These are phyloP conservation scores for Kodamaea arcana DNA, from an alignment of 1,139 yeast genomes.

Conservation along the genomic window DNA sequence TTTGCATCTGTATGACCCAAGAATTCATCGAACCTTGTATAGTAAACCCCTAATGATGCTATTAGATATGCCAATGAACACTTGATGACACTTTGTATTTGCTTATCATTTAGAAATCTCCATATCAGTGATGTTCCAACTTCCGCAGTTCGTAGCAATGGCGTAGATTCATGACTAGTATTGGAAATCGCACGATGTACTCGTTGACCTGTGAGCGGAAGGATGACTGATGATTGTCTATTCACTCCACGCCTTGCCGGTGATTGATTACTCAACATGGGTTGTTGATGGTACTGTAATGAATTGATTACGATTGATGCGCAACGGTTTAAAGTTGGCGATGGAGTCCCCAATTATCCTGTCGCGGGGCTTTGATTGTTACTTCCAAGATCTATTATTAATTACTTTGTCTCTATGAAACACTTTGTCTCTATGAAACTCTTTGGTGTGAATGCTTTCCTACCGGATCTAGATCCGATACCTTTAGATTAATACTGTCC, in stretches of 20 bases:
- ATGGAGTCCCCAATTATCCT: too few relatives aligned
- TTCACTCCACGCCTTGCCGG: slow-evolving; percentile 5
- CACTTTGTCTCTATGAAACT: too few relatives aligned
- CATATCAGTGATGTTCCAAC: background rate
- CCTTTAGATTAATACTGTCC: too few relatives aligned
- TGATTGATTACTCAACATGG: background rate
- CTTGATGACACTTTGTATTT: slow-evolving; percentile 41
- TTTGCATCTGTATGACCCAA: slow-evolving; percentile 72
- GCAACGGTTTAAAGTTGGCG: too few relatives aligned
- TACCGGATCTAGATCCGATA: too few relatives aligned
- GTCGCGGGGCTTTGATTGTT: too few relatives aligned
- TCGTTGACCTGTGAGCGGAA: slow-evolving; percentile 39
- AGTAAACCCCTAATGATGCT: slow-evolving; percentile 75
- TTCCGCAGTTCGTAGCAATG: background rate
- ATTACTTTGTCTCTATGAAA: too few relatives aligned
- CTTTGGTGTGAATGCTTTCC: too few relatives aligned
- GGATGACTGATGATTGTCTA: slow-evolving; percentile 35
- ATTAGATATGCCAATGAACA: slow-evolving; percentile 69
- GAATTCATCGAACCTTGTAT: slow-evolving; percentile 48
- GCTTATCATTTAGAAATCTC: background rate
- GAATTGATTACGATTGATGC: too few relatives aligned
- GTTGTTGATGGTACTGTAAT: too few relatives aligned
- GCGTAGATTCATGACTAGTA: slow-evolving; percentile 9
- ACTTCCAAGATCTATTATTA: too few relatives aligned
- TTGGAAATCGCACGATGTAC: slow-evolving; percentile 32